Base-by-base conservation (phyloP, 495 filamentous ascomycete species). In the Venustampulla echinocandica region DNA sequence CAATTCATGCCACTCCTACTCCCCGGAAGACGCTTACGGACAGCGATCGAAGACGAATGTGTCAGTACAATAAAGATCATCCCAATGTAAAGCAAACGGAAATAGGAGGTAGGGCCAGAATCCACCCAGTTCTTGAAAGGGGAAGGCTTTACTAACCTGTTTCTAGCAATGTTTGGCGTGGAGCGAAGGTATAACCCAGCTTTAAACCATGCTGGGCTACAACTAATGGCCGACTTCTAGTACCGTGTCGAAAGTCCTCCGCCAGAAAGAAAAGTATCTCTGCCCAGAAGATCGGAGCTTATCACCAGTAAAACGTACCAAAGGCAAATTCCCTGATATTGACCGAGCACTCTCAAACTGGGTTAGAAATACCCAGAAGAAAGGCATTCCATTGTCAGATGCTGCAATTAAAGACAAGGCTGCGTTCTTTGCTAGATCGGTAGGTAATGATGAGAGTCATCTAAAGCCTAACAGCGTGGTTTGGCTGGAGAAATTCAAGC, bases 401-500 rank as follows among this genome's bases (percentile, higher is more conserved):
- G 78, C 80, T 17, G 79, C 84, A 56, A 90, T 97, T 61, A 78
- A 79, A 53, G 87, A 95, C 57, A 92, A 95, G 69, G 88, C 87
- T 1, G 73, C 76, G 37, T 81, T 87, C 44, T 99, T 97, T 60
- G 85, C 87, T 15, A 83, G 74, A 15, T 85, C 84, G 19, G 79
- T 82, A 22, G 82, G 82, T 20, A 80, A 75, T 53, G 73, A 79
- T 10, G 92, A 95, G 47, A 81, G 77, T 50, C 82, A 88, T 44
- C 69, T 82, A 42, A 87, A 90, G 61, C 73, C 81, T 25, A 80
- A 82, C 54, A 89, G 75, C 47, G 65, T 80, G 5, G 77, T 72
- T 49, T 96, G 90, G 89, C 73, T 99, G 42, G 90, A 95, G 61
- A 95, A 93, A 60, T 97, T 99, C 71, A 95, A 96, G 69, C 78